A percentile compares a stretch with the other conserved stretches of the same genome.
phyloP scores from a whole-genome alignment of 495 filamentous ascomycete genomes.

The Acidomyces sp. region DNA sequence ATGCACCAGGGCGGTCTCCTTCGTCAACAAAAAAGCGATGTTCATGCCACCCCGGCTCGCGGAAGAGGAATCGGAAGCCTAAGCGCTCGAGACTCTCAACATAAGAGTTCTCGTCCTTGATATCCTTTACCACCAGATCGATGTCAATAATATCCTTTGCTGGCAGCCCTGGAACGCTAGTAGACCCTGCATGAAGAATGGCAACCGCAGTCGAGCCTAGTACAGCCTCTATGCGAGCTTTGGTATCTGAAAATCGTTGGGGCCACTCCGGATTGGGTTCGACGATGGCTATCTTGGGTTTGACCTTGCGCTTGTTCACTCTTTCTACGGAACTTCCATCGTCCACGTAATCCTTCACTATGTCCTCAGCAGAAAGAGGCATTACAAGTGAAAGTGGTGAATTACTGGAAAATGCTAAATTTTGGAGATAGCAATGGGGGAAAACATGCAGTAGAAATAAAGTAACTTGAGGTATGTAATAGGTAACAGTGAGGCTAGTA shows the following conservation, averaged over 20 bases:
- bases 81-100: slow-evolving; percentile 32
- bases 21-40: slow-evolving; percentile 33
- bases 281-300: slow-evolving; percentile 25
- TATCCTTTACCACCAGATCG: slow-evolving; percentile 34
- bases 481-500: no score
- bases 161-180: slow-evolving; percentile 36
- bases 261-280: slow-evolving; percentile 35
- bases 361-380: no score
- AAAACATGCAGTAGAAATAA: no score
- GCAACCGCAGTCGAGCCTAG: slow-evolving; percentile 23
- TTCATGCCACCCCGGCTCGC: slow-evolving; percentile 36
- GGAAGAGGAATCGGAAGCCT: slow-evolving; percentile 35
- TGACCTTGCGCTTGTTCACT: slow-evolving; percentile 14
- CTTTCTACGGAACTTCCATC: no score
- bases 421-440: no score
- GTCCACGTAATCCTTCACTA: no score
- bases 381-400: no score
- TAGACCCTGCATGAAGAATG: slow-evolving; percentile 37
- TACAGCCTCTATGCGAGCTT: slow-evolving; percentile 26
- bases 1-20: no score
- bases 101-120: slow-evolving; percentile 30
- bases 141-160: slow-evolving; percentile 40
- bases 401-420: no score
- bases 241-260: slow-evolving; percentile 24
- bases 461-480: no score